Evolutionary conservation across 2,329 filamentous ascomycete species (phyloP).

Genomic region (Setomelanomma holmii): DNA sequence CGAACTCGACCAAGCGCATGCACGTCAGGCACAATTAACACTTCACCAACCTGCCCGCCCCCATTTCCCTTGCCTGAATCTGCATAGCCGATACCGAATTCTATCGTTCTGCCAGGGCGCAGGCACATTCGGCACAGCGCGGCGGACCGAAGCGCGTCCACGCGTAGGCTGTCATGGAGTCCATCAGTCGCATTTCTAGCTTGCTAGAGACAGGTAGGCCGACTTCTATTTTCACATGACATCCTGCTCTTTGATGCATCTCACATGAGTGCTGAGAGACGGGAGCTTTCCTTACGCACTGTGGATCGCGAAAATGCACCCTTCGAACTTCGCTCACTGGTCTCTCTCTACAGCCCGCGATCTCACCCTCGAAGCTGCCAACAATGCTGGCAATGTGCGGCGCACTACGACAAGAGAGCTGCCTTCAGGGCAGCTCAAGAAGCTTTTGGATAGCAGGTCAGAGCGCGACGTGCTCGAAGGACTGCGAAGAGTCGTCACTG

Average conservation of each 20-base stretch:
- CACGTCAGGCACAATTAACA: slow-evolving; percentile 27
- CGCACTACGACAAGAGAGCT: slow-evolving; percentile 68
- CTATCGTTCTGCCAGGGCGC: slow-evolving; percentile 20
- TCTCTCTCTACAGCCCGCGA: slow-evolving; percentile 75
- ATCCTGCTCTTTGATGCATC: background rate
- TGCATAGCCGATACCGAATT: slow-evolving; percentile 38
- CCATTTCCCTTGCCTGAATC: slow-evolving; percentile 21
- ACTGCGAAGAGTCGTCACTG: slow-evolving; percentile 84
- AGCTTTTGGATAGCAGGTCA: slow-evolving; percentile 89
- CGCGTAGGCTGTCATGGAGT: slow-evolving; percentile 76
- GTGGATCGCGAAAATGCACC: slow-evolving; percentile 36
- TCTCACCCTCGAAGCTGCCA: slow-evolving; percentile 95
- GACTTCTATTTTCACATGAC: slow-evolving; percentile 12
- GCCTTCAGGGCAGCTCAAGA: slow-evolving; percentile 87
- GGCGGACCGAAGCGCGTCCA: slow-evolving; percentile 21
- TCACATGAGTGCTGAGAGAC: slow-evolving; percentile 2
- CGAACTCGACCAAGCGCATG: slow-evolving; percentile 2
- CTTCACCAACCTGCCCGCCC: slow-evolving; percentile 25
- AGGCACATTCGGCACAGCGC: slow-evolving; percentile 7
- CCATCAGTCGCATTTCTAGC: slow-evolving; percentile 89
- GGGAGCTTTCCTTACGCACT: background rate
- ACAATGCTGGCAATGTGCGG: slow-evolving; percentile 72
- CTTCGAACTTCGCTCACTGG: slow-evolving; percentile 49
- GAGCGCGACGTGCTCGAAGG: slow-evolving; percentile 94
- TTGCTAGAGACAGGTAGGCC: slow-evolving; percentile 87